phyloP scores from a whole-genome alignment of 345 rosid genomes.

The Gossypium thurberi region DNA sequence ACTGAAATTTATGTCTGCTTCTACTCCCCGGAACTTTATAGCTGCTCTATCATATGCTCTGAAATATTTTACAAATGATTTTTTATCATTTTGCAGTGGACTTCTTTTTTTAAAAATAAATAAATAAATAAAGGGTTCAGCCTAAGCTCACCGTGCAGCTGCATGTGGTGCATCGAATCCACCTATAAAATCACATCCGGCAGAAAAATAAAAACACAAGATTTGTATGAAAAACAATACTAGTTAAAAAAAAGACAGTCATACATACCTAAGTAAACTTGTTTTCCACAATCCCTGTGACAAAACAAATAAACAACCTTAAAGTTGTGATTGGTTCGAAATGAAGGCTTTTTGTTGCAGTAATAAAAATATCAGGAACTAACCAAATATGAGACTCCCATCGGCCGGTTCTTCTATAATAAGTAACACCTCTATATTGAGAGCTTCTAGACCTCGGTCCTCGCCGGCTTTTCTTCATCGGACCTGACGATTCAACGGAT shows the following conservation, averaged over 20 bases:
- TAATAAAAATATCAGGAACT: not conserved
- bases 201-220: not conserved
- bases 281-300: constrained; percentile 98
- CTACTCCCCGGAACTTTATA: constrained; percentile 85
- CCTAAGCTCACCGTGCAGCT: constrained; percentile 74
- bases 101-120: not conserved
- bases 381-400: constrained; percentile 99
- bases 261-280: constrained; percentile 83
- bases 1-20: constrained; percentile 88
- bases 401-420: constrained; percentile 92
- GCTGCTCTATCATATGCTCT: constrained; percentile 99
- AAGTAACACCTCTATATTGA: constrained; percentile 94
- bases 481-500: constrained; percentile 42
- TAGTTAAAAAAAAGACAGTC: constrained; percentile 3
- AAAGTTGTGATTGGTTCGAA: constrained; percentile 9
- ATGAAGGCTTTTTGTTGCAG: not conserved
- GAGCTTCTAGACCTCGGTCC: constrained; percentile 98
- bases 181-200: constrained; percentile 37
- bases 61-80: constrained; percentile 12
- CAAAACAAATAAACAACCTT: not conserved
- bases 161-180: constrained; percentile 99
- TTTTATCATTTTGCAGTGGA: not conserved
- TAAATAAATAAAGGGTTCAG: not conserved
- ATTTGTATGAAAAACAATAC: not conserved
- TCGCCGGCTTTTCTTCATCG: constrained; percentile 80